phyloP scores from a whole-genome alignment of 495 filamentous ascomycete species.

The Pseudevernia furfuracea region DNA sequence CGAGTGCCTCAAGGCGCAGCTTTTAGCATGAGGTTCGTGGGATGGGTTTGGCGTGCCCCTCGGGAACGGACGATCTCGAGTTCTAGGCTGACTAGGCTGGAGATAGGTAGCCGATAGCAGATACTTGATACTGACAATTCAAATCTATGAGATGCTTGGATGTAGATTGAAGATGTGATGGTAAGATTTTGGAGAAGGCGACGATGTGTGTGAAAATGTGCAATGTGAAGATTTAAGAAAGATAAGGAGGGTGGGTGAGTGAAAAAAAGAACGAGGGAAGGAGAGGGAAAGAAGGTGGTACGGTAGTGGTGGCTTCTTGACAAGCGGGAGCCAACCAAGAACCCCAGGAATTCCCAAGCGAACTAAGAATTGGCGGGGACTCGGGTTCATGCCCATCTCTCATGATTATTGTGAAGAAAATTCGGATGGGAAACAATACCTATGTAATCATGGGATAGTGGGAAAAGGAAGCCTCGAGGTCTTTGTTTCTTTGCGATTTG shows the following conservation, averaged over 20 bases:
- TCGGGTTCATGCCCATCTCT: neutral
- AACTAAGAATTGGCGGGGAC: constrained; percentile 16
- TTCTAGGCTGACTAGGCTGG: constrained; percentile 10
- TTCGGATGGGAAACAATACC: too few relatives aligned
- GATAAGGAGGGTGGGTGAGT: neutral
- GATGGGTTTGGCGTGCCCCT: constrained; percentile 2
- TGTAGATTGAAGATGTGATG: neutral
- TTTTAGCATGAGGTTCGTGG: constrained; percentile 2
- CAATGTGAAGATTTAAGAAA: neutral
- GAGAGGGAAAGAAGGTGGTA: neutral
- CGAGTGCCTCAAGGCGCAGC: constrained; percentile 15
- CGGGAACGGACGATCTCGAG: constrained; percentile 18
- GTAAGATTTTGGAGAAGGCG: neutral
- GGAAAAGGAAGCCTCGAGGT: neutral
- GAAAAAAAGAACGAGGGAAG: neutral
- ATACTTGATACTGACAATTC: too few relatives aligned
- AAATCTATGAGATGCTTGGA: too few relatives aligned
- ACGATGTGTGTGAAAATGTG: neutral
- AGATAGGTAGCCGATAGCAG: constrained; percentile 12
- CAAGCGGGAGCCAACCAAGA: constrained; percentile 13
- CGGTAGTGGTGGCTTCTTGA: constrained; percentile 15
- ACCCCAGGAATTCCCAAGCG: constrained; percentile 10
- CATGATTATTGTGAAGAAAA: neutral
- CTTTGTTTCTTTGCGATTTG: neutral
- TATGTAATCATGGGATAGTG: neutral